Evolutionary conservation across 2,329 filamentous ascomycete genomes (phyloP).

Genomic region (Ramularia endophylla): DNA sequence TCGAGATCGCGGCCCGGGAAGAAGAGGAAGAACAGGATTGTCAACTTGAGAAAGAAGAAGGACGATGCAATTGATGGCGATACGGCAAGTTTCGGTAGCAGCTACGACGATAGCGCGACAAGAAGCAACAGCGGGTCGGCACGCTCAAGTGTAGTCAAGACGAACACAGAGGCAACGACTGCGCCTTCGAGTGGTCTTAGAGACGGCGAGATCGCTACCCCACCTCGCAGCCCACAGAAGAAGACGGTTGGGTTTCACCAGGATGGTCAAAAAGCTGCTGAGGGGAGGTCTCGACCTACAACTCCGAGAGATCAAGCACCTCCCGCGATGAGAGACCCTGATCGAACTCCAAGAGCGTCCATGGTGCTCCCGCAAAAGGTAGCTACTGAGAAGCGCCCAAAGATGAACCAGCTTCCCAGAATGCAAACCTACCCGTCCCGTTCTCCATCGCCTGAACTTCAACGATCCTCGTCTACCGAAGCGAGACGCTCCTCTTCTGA

Average conservation of each 20-base stretch:
- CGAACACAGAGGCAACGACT: slow-evolving; percentile 50
- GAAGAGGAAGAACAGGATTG: slow-evolving; percentile 78
- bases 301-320: slow-evolving; percentile 12
- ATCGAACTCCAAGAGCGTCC: slow-evolving; percentile 31
- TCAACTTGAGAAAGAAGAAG: slow-evolving; percentile 65
- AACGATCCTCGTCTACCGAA: slow-evolving; percentile 10
- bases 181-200: slow-evolving; percentile 16
- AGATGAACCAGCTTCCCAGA: slow-evolving; percentile 10
- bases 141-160: slow-evolving; percentile 45
- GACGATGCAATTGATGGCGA: slow-evolving; percentile 43
- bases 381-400: slow-evolving; percentile 2
- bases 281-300: slow-evolving; percentile 10
- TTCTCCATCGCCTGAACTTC: slow-evolving; percentile 19
- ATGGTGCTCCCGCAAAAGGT: slow-evolving; percentile 19
- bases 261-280: neutral
- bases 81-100: slow-evolving; percentile 27
- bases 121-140: slow-evolving; percentile 14
- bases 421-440: slow-evolving; percentile 18
- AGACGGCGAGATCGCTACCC: slow-evolving; percentile 39
- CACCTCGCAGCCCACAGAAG: slow-evolving; percentile 42
- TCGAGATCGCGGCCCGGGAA: slow-evolving; percentile 57
- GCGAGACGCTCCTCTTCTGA: slow-evolving; percentile 13
- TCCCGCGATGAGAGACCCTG: slow-evolving; percentile 28
- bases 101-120: slow-evolving; percentile 33
- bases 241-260: slow-evolving; percentile 30